Evolutionary conservation across 768 basidiomycete genomes (phyloP), one percentile per base, ranked within the genome.

Genomic region (Mrakia blollopis): DNA sequence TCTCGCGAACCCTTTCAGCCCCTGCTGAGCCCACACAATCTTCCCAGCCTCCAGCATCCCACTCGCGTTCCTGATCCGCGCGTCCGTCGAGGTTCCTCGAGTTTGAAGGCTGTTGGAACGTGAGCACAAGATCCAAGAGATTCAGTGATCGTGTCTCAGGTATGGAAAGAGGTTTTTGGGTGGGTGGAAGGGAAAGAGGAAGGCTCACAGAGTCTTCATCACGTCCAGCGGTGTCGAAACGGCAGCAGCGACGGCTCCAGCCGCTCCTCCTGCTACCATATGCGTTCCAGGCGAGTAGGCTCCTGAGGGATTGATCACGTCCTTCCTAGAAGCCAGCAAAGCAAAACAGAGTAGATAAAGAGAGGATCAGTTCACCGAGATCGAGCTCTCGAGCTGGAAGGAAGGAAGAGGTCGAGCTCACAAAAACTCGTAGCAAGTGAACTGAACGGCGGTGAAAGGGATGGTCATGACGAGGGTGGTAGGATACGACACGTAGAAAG

Each of bases 401-500:
- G 30, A 61, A 68, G 65, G 37, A 44, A 25, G 8, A 39, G 10
- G 25, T 14, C 39, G 44, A 50, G 47, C 47, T 71, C 41, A 71
- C 47, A 71, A 50, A 14, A 71, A 60, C 52, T 37, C 71, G 44
- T 74, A 74, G 25, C 28, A 25, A 13, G 76, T 77, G 85, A 93
- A 98, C 83, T 99, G 97, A 68, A 94, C 95, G 74, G 97, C 97
- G 80, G 95, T 98, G 86, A 98, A 98, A 3, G 97, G 97, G 77
- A 99, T 92, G 63, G 93, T 91, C 87, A 99, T 98, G 79, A 89
- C 92, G 63, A 99, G 87, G 6, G 97, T 99, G 23, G 97, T 99
- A 30, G 97, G 97, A 84, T 99, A 99, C 7, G 97, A 99, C 77
- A 99, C 89, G 84, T 98, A 99, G 87, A 99, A 98, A 13, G 97